Evolutionary conservation across 169 alveolate species (phyloP).

Genomic region (Eimeria sp.): DNA sequence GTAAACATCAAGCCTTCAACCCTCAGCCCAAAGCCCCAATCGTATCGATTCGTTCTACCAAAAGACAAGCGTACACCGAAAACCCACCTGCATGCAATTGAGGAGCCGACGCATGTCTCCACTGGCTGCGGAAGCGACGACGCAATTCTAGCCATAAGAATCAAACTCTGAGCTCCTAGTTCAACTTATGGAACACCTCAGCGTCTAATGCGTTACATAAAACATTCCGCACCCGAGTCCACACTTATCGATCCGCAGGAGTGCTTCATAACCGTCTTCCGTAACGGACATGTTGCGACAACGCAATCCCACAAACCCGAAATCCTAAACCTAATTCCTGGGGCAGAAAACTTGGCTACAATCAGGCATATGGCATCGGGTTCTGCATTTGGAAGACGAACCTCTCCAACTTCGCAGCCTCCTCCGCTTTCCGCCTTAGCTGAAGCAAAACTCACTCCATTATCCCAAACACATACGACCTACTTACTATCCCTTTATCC

Average conservation of each 20-base stretch:
- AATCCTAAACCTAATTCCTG: not conserved
- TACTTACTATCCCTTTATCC: not conserved
- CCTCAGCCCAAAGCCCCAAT: not conserved
- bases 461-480: not conserved
- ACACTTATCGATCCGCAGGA: conserved; percentile 93
- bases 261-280: conserved; percentile 93
- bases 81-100: conserved; percentile 95
- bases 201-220: not conserved
- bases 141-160: conserved; percentile 84
- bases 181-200: not conserved
- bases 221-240: conserved; percentile 85
- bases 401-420: conserved; percentile 27
- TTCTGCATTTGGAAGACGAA: not conserved
- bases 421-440: conserved; percentile 51
- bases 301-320: not conserved
- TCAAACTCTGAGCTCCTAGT: conserved; percentile 91
- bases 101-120: conserved; percentile 99
- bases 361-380: not conserved
- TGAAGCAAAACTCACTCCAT: conserved; percentile 76
- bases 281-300: conserved; percentile 88
- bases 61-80: not conserved
- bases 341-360: not conserved
- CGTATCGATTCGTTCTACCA: not conserved
- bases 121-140: conserved; percentile 90
- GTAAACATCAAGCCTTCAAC: not conserved